phyloP scores from a whole-genome alignment of 2,329 filamentous ascomycete genomes.

The Chalaropsis thielavioides region DNA sequence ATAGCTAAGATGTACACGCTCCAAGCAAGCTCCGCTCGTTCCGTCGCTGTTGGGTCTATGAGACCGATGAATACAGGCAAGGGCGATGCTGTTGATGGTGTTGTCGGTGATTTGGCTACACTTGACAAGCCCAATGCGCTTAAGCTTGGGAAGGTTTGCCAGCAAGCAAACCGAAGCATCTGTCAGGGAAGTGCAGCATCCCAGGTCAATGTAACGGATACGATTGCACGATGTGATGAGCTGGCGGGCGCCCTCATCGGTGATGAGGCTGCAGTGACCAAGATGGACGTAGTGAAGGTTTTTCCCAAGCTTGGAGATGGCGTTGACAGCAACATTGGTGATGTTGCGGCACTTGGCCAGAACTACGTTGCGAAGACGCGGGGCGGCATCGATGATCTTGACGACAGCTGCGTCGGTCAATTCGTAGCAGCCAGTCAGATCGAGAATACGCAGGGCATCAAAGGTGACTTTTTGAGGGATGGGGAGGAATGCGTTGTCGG shows the following conservation, averaged over 20 bases:
- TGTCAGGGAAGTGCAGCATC: slow-evolving; percentile 83
- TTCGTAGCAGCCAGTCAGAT: slow-evolving; percentile 75
- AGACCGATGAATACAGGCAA: background rate
- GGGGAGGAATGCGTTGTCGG: slow-evolving; percentile 73
- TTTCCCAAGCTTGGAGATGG: slow-evolving; percentile 81
- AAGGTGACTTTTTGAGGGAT: slow-evolving; percentile 56
- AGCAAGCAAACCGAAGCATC: slow-evolving; percentile 75
- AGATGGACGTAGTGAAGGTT: slow-evolving; percentile 95
- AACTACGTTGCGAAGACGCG: slow-evolving; percentile 80
- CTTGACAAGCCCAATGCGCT: slow-evolving; percentile 89
- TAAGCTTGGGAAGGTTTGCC: slow-evolving; percentile 77
- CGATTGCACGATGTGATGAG: slow-evolving; percentile 78
- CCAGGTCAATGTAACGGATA: slow-evolving; percentile 92
- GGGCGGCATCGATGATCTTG: slow-evolving; percentile 74
- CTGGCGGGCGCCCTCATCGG: slow-evolving; percentile 71
- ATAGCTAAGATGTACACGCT: slow-evolving; percentile 92
- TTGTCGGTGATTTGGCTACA: slow-evolving; percentile 79
- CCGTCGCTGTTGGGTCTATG: slow-evolving; percentile 20
- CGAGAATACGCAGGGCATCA: slow-evolving; percentile 82
- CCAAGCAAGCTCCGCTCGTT: slow-evolving; percentile 42
- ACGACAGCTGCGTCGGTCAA: slow-evolving; percentile 78
- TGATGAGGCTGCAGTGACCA: slow-evolving; percentile 84
- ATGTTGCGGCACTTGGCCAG: slow-evolving; percentile 88
- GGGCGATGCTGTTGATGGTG: slow-evolving; percentile 44
- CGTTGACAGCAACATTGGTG: slow-evolving; percentile 73